Percentiles rank a stretch among this genome's conserved stretches.
These are phyloP conservation scores for Saturnispora ahearnii DNA, from an alignment of 805 yeast species.

Conservation along the genomic window DNA sequence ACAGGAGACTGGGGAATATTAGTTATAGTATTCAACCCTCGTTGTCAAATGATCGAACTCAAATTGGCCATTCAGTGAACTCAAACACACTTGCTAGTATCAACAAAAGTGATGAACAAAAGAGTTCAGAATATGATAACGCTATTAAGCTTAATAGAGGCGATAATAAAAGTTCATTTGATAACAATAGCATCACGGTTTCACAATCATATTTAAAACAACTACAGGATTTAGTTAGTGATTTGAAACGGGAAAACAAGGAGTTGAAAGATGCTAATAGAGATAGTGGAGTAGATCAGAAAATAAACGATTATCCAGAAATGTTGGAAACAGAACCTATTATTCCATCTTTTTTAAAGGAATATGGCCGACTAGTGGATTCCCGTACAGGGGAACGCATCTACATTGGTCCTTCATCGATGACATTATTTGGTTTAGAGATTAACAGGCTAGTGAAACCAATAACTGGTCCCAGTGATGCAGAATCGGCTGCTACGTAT, in stretches of 20 bases:
- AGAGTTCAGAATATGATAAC: neutral
- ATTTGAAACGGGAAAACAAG: neutral
- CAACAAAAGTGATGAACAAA: neutral
- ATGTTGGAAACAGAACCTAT: constrained; percentile 34
- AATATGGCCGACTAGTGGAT: constrained; percentile 61
- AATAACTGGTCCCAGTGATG: constrained; percentile 1
- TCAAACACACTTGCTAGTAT: neutral
- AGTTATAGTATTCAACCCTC: neutral
- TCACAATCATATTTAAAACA: neutral
- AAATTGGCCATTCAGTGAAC: neutral
- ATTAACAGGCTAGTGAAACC: constrained; percentile 41
- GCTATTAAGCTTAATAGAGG: neutral
- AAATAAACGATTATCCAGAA: neutral
- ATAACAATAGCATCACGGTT: neutral
- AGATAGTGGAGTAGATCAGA: neutral
- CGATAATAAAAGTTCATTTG: neutral
- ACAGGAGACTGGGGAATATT: neutral
- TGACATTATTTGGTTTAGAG: constrained; percentile 74
- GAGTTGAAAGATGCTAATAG: neutral
- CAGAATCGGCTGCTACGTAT: neutral
- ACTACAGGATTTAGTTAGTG: neutral
- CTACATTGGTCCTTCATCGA: constrained; percentile 74
- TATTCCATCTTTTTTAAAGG: constrained; percentile 62
- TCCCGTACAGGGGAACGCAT: constrained; percentile 69
- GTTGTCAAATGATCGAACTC: neutral